Conservation (phyloP, 805 yeast species). For the Myxozyma kluyveri region DNA sequence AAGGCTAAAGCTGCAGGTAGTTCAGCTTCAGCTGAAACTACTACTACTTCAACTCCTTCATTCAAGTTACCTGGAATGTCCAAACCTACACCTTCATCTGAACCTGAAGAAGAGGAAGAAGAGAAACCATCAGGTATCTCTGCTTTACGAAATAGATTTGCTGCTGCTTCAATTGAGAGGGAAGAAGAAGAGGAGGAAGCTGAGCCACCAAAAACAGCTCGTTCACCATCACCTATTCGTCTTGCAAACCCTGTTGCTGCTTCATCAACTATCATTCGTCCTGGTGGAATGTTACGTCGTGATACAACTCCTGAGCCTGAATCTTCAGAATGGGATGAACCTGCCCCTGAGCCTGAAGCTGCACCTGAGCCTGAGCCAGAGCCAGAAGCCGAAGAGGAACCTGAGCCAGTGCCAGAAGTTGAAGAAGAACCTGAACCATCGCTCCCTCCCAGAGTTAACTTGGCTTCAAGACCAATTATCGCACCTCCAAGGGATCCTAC, state of each 20-base stretch:
- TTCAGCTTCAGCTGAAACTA: slow-evolving; percentile 29
- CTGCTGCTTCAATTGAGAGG: slow-evolving; percentile 26
- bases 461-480: slow-evolving; percentile 5
- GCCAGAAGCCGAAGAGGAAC: slow-evolving; percentile 13
- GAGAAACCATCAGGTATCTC: slow-evolving; percentile 29
- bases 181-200: slow-evolving; percentile 36
- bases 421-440: slow-evolving; percentile 5
- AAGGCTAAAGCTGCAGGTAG: slow-evolving; percentile 49
- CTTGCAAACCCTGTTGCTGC: slow-evolving; percentile 30
- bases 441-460: slow-evolving; percentile 8
- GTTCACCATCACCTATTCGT: slow-evolving; percentile 36
- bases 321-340: slow-evolving; percentile 26
- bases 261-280: slow-evolving; percentile 17
- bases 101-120: slow-evolving; percentile 37
- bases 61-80: slow-evolving; percentile 1
- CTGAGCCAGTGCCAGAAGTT: slow-evolving; percentile 9
- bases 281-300: slow-evolving; percentile 14
- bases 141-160: slow-evolving; percentile 29
- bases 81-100: slow-evolving; percentile 32
- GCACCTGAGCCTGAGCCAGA: slow-evolving; percentile 5
- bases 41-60: slow-evolving; percentile 9
- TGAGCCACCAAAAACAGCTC: slow-evolving; percentile 27
- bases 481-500: slow-evolving; percentile 4
- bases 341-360: slow-evolving; percentile 29
- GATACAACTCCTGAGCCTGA: slow-evolving; percentile 6